A percentile compares a stretch with the other conserved stretches of the same genome.
Conservation (phyloP, 352 stramenopile species). For the Globisporangium polare region DNA sequence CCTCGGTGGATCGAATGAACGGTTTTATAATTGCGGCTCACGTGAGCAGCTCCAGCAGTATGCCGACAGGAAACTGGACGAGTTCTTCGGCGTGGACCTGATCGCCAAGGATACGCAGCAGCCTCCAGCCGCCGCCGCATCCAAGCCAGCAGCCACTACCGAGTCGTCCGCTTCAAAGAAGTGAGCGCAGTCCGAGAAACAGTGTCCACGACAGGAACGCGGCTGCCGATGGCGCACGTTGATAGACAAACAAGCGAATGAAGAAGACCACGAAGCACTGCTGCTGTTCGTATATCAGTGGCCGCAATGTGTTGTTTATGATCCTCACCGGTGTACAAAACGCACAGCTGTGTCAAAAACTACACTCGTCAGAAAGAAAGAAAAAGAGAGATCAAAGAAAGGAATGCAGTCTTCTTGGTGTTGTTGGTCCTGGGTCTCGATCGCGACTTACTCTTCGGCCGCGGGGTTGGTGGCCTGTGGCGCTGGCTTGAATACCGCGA, state of each 20-base stretch:
- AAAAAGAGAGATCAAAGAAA: not conserved
- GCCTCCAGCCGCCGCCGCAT: not conserved
- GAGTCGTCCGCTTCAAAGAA: not conserved
- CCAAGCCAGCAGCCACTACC: not conserved
- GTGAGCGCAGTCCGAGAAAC: not conserved
- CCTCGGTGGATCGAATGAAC: not conserved
- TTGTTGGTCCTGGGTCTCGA: too few species aligned
- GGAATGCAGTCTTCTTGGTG: not conserved
- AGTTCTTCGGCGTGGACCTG: conserved; percentile 82
- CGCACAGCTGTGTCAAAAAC: not conserved
- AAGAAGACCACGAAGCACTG: not conserved
- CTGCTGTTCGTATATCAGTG: not conserved
- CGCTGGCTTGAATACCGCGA: conserved; percentile 82
- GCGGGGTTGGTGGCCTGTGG: conserved; percentile 14
- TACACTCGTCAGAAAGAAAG: not conserved
- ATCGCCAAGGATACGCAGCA: conserved; percentile 25
- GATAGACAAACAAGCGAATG: not conserved
- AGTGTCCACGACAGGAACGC: not conserved
- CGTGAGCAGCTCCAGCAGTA: conserved; percentile 57
- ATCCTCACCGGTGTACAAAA: conserved; percentile 1
- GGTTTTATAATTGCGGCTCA: not conserved
- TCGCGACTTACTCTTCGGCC: conserved; percentile 16
- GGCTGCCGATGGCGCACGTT: not conserved
- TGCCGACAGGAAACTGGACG: conserved; percentile 79
- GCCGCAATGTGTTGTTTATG: not conserved